These are phyloP conservation scores for Yamadazyma triangularis DNA, from an alignment of 1,139 yeast genomes.

Conservation along the genomic window DNA sequence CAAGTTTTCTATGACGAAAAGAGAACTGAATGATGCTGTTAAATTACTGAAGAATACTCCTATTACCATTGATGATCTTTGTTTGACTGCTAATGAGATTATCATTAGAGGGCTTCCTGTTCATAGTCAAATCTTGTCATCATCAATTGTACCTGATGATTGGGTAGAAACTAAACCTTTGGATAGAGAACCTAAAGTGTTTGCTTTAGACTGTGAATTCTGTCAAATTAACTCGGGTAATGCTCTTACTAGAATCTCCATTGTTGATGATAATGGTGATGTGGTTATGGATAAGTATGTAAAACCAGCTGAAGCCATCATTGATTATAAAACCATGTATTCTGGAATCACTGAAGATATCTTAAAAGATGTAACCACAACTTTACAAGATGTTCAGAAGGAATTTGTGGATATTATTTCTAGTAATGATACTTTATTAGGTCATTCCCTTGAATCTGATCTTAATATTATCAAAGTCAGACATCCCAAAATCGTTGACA, in stretches of 20 bases:
- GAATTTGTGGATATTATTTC: conserved; percentile 40
- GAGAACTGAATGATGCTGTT: conserved; percentile 42
- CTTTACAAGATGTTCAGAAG: conserved; percentile 62
- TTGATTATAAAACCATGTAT: conserved; percentile 74
- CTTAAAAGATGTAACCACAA: conserved; percentile 58
- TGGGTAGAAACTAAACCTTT: conserved; percentile 58
- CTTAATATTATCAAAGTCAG: conserved; percentile 53
- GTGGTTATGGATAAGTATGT: conserved; percentile 70
- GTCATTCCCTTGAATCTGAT: conserved; percentile 73
- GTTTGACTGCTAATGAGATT: conserved; percentile 45
- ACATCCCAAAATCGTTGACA: conserved; percentile 67
- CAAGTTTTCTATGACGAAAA: conserved; percentile 49
- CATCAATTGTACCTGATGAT: conserved; percentile 16
- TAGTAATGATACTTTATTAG: conserved; percentile 54
- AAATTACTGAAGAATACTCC: conserved; percentile 30
- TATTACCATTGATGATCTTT: conserved; percentile 51
- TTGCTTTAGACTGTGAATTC: conserved; percentile 93
- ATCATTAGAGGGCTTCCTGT: conserved; percentile 54
- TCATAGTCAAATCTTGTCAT: conserved; percentile 25
- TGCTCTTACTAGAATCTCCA: conserved; percentile 73
- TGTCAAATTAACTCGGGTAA: conserved; percentile 59
- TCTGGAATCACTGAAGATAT: conserved; percentile 83
- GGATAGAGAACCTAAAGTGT: conserved; percentile 55
- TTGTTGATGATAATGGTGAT: conserved; percentile 59
- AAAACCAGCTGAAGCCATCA: conserved; percentile 67